phyloP scores from a whole-genome alignment of 2,329 filamentous ascomycete species.

The Pseudophaeomoniella oleicola region DNA sequence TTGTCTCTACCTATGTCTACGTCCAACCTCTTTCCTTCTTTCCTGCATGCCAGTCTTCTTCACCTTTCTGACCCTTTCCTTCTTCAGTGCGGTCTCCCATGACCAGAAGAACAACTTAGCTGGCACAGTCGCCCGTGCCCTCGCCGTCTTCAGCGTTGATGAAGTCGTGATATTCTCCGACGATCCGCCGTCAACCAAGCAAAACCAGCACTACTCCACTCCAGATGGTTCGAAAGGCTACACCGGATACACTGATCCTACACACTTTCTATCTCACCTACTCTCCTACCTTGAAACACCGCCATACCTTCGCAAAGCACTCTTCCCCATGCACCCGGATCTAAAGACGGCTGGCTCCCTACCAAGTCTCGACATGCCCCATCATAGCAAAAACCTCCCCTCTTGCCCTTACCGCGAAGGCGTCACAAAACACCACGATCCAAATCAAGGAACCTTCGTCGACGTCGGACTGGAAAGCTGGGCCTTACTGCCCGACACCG shows the following conservation, averaged over 20 bases:
- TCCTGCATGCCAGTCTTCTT: slow-evolving; percentile 1
- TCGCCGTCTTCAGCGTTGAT: slow-evolving; percentile 72
- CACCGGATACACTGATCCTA: slow-evolving; percentile 60
- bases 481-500: slow-evolving; percentile 38
- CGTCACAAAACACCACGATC: slow-evolving; percentile 40
- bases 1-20: neutral
- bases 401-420: slow-evolving; percentile 61
- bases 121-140: slow-evolving; percentile 63
- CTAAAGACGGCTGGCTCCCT: slow-evolving; percentile 57
- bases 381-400: slow-evolving; percentile 40
- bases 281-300: slow-evolving; percentile 74
- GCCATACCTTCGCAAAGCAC: slow-evolving; percentile 59
- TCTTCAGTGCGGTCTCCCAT: slow-evolving; percentile 48
- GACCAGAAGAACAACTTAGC: slow-evolving; percentile 62
- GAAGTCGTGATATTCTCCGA: slow-evolving; percentile 76
- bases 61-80: slow-evolving; percentile 4
- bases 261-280: slow-evolving; percentile 66
- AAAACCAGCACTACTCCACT: slow-evolving; percentile 5
- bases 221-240: slow-evolving; percentile 28
- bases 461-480: slow-evolving; percentile 34
- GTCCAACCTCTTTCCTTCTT: neutral
- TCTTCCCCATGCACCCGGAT: slow-evolving; percentile 71
- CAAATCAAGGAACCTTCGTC: slow-evolving; percentile 36
- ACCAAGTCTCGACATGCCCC: slow-evolving; percentile 70
- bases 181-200: slow-evolving; percentile 21